Evolutionary conservation across 1,139 yeast species (phyloP).

Genomic region (Pichia sp.): DNA sequence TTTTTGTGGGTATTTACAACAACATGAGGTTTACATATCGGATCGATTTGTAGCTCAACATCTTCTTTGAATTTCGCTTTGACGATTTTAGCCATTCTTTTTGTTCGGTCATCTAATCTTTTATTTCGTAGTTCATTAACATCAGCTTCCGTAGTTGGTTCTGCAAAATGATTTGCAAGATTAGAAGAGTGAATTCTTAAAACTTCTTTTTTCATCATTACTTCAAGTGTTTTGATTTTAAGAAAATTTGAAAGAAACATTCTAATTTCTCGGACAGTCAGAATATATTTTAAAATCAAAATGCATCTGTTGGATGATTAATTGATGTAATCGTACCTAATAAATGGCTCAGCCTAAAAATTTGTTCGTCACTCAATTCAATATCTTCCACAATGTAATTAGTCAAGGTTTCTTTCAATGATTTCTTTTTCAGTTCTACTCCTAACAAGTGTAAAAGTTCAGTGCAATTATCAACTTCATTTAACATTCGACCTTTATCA

Average conservation of each 20-base stretch:
- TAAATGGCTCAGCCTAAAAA: conserved; percentile 26
- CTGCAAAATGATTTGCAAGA: background rate
- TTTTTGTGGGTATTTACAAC: background rate
- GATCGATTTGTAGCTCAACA: conserved; percentile 25
- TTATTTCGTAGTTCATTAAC: conserved; percentile 14
- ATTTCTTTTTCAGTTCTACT: conserved; percentile 13
- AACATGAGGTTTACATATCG: conserved; percentile 21
- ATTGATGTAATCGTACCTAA: conserved; percentile 38
- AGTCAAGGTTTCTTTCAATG: conserved; percentile 9
- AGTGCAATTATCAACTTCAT: conserved; percentile 38
- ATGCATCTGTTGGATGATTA: conserved; percentile 32
- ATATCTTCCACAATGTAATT: conserved; percentile 11
- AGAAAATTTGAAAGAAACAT: conserved; percentile 36
- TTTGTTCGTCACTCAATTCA: conserved; percentile 9
- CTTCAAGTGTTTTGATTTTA: conserved; percentile 23
- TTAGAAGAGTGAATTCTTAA: background rate
- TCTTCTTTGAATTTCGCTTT: conserved; percentile 23
- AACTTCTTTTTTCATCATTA: conserved; percentile 18
- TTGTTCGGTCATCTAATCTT: conserved; percentile 17
- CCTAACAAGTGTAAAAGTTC: conserved; percentile 26
- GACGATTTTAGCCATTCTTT: conserved; percentile 22
- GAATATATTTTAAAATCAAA: conserved; percentile 33
- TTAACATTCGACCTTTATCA: conserved; percentile 36
- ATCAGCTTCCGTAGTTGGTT: conserved; percentile 17
- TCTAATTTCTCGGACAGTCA: conserved; percentile 40